These are phyloP conservation scores for Venturia carpophila DNA, from an alignment of 2,329 filamentous ascomycete genomes.

Conservation along the genomic window DNA sequence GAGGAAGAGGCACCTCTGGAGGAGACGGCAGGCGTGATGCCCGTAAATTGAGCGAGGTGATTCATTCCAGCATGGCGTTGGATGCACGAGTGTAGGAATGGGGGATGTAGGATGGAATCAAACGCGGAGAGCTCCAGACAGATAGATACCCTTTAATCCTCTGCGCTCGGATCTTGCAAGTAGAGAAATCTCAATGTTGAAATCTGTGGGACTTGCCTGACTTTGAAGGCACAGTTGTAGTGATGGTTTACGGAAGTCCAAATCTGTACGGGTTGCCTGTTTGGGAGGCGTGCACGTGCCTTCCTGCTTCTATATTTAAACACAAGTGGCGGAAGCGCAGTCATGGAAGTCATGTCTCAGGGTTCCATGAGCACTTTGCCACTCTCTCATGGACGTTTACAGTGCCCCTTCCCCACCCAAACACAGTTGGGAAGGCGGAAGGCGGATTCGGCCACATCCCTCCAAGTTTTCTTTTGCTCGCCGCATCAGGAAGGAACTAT, in stretches of 20 bases:
- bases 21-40: not conserved
- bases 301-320: too few species aligned
- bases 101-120: not conserved
- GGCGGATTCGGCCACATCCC: not conserved
- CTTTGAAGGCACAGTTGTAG: too few species aligned
- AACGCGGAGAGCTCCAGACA: not conserved
- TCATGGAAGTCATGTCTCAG: not conserved
- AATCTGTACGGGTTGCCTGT: too few species aligned
- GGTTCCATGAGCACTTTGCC: not conserved
- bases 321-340: not conserved
- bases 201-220: not conserved
- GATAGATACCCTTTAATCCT: constrained; percentile 7
- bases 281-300: too few species aligned
- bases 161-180: not conserved
- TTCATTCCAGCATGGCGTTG: not conserved
- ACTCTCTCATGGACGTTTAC: not conserved
- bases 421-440: not conserved
- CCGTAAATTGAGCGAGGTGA: not conserved
- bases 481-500: not conserved
- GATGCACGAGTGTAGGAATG: not conserved
- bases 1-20: not conserved
- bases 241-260: too few species aligned
- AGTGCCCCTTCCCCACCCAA: too few species aligned
- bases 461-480: too few species aligned
- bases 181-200: not conserved